Base-by-base conservation (phyloP, 257 asterid species). In the Gentiana straminea region DNA sequence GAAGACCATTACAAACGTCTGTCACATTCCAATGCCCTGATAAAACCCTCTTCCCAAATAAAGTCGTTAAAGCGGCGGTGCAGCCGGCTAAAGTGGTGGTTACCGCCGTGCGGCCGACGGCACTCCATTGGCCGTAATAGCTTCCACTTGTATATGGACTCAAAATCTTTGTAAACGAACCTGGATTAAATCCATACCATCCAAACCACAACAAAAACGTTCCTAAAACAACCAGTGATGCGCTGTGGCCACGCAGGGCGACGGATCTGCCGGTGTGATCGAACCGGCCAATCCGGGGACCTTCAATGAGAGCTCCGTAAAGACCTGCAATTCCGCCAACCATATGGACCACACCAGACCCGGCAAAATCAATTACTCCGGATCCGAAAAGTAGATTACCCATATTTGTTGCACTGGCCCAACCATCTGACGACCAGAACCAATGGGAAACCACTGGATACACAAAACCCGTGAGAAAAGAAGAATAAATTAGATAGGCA, bases 101-200 rank as follows among this genome's bases (percentile, higher is more conserved):
- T 48, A 77, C 86, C 0, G 81, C 86, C 0, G 86, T 77, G 49
- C 86, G 77, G 0, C 83, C 77, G 0, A 77, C 59, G 0, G 74
- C 80, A 0, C 74, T 77, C 86, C 86, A 80, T 15, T 77, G 71
- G 5, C 84, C 83, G 13, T 77, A 77, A 9, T 39, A 52, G 1
- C 57, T 32, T 0, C 77, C 55, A 34, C 44, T 57, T 0, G 84
- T 82, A 55, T 79, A 82, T 0, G 77, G 9, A 0, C 77, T 82
- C 0, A 77, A 68, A 33, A 82, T 82, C 60, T 77, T 77, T 52
- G 49, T 54, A 33, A 79, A 80, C 13, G 86, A 80, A 24, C 86
- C 84, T 0, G 84, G 86, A 36, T 80, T 80, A 60, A 77, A 80
- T 38, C 86, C 86, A 39, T 74, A 80, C 86, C 83, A 80, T n/a